Evolutionary conservation across 441 rosid genomes (phyloP).

Genomic region (Pelargonium cotyledonis): DNA sequence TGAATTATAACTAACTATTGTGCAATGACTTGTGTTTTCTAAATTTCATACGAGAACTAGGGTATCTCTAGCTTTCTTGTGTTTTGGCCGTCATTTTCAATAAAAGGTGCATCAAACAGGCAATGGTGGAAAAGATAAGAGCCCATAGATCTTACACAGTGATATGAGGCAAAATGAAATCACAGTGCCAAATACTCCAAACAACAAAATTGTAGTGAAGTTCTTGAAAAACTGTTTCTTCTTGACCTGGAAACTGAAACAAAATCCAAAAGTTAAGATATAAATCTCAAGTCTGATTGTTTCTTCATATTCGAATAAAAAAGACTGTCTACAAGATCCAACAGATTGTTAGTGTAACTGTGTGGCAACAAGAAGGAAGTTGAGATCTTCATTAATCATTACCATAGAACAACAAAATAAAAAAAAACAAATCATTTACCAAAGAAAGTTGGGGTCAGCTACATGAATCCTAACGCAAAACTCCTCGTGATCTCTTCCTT

Average conservation of each 20-base stretch:
- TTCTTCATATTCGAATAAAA: background rate
- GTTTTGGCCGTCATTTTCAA: too few species aligned
- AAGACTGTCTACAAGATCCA: background rate
- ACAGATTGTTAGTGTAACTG: background rate
- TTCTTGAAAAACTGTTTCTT: conserved; percentile 72
- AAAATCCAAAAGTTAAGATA: conserved; percentile 10
- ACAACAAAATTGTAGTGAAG: conserved; percentile 52
- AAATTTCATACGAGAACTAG: too few species aligned
- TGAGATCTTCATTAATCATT: background rate
- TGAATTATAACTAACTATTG: too few species aligned
- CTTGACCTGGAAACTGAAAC: conserved; percentile 69
- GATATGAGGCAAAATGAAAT: conserved; percentile 70
- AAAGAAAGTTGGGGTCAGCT: background rate
- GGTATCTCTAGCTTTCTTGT: too few species aligned
- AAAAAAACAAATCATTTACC: background rate
- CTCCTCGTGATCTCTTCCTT: background rate
- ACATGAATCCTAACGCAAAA: background rate
- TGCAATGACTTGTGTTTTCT: too few species aligned
- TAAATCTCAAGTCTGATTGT: background rate
- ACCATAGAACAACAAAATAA: background rate
- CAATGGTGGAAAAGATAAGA: conserved; percentile 5
- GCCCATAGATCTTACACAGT: conserved; percentile 28
- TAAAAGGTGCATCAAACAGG: too few species aligned
- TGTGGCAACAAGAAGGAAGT: background rate
- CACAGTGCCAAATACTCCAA: conserved; percentile 60